Evolutionary conservation across 1,284 basidiomycete species (phyloP).

Genomic region (Phlebopus sp.): DNA sequence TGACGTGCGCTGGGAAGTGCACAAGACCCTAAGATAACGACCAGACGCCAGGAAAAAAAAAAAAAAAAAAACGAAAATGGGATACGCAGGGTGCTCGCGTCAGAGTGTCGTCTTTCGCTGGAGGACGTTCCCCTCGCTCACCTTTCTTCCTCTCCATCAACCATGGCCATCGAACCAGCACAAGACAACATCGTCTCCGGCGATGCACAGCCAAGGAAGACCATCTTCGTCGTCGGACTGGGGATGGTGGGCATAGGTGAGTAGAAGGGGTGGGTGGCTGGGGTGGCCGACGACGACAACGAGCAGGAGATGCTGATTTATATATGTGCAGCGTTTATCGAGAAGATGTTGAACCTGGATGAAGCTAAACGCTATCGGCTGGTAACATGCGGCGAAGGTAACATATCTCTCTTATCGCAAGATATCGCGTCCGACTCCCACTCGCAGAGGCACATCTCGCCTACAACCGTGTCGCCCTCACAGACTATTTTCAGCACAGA

Average conservation of each 20-base stretch:
- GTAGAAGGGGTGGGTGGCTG: not conserved
- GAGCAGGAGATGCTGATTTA: not conserved
- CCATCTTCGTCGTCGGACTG: constrained; percentile 56
- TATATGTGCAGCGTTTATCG: constrained; percentile 54
- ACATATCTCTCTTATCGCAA: constrained; percentile 25
- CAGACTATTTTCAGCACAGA: constrained; percentile 64
- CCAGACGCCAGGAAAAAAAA: too few relatives aligned
- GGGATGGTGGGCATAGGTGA: constrained; percentile 69
- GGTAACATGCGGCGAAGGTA: constrained; percentile 62
- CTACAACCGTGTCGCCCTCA: constrained; percentile 56
- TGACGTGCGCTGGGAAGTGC: too few relatives aligned
- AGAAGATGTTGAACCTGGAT: constrained; percentile 61
- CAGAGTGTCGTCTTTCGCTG: too few relatives aligned
- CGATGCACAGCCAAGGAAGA: constrained; percentile 8
- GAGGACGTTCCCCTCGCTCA: too few relatives aligned
- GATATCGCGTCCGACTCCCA: constrained; percentile 5
- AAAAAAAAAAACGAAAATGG: too few relatives aligned
- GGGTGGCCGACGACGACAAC: constrained; percentile 7
- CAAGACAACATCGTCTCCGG: not conserved
- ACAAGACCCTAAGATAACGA: too few relatives aligned
- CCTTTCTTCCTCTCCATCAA: too few relatives aligned
- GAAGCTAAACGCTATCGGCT: constrained; percentile 47
- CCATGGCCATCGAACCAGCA: not conserved
- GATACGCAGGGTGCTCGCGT: too few relatives aligned
- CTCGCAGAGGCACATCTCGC: constrained; percentile 29